Base-by-base conservation (phyloP, 345 rosid species). In the Acer campestre region DNA sequence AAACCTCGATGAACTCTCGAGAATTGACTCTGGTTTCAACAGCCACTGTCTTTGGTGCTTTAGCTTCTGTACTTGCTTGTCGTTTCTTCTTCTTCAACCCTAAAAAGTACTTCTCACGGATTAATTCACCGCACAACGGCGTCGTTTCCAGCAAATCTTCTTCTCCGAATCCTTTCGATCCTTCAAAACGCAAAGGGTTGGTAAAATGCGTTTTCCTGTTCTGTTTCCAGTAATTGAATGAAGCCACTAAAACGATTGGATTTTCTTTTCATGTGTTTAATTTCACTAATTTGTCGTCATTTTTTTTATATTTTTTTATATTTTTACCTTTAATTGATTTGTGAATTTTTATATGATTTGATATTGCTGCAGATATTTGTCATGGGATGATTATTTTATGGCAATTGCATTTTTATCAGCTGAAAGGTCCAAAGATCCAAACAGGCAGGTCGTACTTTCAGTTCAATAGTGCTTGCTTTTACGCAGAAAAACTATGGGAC, bases 331-430 rank as follows among this genome's bases (percentile, higher is more conserved):
- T 46, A 46, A 46, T 46, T 46, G 13, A 46, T 1, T 46, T 46
- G 49, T 46, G 14, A 9, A 46, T 65, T 70, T 35, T 8, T 38
- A 27, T 58, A 42, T 55, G 38, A 11, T 27, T 69, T 71, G 46
- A 59, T 62, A 78, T 44, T 17, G 14, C 38, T 71, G n/a, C 86
- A 95, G 99, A 65, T 92, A 91, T 82, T 80, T 95, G 82, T 89
- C 95, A 13, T 93, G 98, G 98, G 99, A 95, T 78, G 99, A 95
- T 87, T 94, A 94, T 81, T 94, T 94, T 78, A 94, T 94, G 98
- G 89, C 97, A 68, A 85, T 91, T 80, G 98, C 97, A 16, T 90
- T 94, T 77, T 71, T 94, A 10, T 90, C 97, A 14, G 96, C 98
- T 9, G 88, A 94, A 79, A 77, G 98, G 74, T 94, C 98, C 74